A percentile compares a stretch with the other conserved stretches of the same genome.
These are phyloP conservation scores for Fusarium euwallaceae DNA, from an alignment of 2,329 filamentous ascomycete genomes.

Conservation along the genomic window DNA sequence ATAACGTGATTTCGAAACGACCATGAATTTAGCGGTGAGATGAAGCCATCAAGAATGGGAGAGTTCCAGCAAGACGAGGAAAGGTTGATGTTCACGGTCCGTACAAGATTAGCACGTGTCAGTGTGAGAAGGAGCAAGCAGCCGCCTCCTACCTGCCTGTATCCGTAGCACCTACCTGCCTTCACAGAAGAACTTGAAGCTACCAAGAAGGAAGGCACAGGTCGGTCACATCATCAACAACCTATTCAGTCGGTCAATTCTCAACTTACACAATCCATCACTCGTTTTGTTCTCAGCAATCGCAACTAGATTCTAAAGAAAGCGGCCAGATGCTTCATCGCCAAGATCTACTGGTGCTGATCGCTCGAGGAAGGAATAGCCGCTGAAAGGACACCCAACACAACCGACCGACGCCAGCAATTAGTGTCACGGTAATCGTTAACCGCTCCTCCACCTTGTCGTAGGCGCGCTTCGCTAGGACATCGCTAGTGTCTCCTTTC, in stretches of 20 bases:
- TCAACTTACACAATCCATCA: not conserved
- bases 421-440: constrained; percentile 24
- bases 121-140: not conserved
- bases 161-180: not conserved
- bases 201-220: not conserved
- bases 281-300: not conserved
- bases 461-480: constrained; percentile 11
- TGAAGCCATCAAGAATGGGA: constrained; percentile 1
- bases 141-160: not conserved
- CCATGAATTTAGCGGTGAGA: constrained; percentile 1
- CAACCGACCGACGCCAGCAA: not conserved
- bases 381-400: constrained; percentile 3
- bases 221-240: not conserved
- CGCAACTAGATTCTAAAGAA: not conserved
- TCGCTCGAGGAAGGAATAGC: not conserved
- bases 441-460: constrained; percentile 20
- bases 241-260: not conserved
- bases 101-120: not conserved
- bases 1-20: constrained; percentile 11
- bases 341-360: not conserved
- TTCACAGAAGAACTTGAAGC: not conserved
- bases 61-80: not conserved
- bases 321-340: not conserved
- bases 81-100: not conserved
- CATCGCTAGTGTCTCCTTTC: constrained; percentile 5